Percentiles rank a stretch among this genome's conserved stretches.
Evolutionary conservation across 352 stramenopile genomes (phyloP).

Genomic region (Phytophthora sojae): DNA sequence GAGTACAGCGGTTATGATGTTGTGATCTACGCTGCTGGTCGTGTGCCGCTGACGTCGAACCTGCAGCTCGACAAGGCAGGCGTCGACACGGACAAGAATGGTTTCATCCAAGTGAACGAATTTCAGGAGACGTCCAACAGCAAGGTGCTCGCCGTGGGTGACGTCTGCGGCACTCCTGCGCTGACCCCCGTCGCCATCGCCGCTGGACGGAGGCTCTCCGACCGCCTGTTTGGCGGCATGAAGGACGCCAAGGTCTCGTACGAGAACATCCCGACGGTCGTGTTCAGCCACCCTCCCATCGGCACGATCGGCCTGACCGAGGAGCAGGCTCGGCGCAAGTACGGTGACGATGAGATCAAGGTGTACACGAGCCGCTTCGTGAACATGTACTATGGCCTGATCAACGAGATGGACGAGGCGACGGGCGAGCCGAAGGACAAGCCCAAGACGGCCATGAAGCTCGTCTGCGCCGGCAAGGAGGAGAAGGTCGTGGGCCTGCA

Average conservation of each 20-base stretch:
- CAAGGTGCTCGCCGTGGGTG: constrained; percentile 84
- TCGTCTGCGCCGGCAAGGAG: constrained; percentile 89
- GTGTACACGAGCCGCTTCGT: constrained; percentile 95
- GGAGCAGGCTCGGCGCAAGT: constrained; percentile 86
- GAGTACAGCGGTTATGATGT: constrained; percentile 68
- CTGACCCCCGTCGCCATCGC: constrained; percentile 91
- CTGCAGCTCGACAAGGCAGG: constrained; percentile 81
- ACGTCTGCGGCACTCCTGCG: constrained; percentile 71
- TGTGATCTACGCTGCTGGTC: constrained; percentile 89
- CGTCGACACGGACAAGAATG: constrained; percentile 63
- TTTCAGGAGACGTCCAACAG: constrained; percentile 90
- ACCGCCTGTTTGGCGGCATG: constrained; percentile 89
- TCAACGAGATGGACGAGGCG: constrained; percentile 64
- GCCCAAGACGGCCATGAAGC: constrained; percentile 95
- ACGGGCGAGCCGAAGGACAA: constrained; percentile 70
- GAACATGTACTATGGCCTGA: constrained; percentile 96
- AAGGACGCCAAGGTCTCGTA: constrained; percentile 80
- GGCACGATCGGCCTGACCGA: constrained; percentile 95
- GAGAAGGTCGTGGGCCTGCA: constrained; percentile 98
- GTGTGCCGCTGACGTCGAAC: constrained; percentile 50
- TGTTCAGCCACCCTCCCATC: constrained; percentile 97
- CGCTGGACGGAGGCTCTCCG: constrained; percentile 80
- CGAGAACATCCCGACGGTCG: constrained; percentile 94
- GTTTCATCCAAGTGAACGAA: constrained; percentile 90
- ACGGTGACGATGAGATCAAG: constrained; percentile 92